These are phyloP conservation scores for Barnettozyma californica DNA, from an alignment of 805 yeast species.

Conservation along the genomic window DNA sequence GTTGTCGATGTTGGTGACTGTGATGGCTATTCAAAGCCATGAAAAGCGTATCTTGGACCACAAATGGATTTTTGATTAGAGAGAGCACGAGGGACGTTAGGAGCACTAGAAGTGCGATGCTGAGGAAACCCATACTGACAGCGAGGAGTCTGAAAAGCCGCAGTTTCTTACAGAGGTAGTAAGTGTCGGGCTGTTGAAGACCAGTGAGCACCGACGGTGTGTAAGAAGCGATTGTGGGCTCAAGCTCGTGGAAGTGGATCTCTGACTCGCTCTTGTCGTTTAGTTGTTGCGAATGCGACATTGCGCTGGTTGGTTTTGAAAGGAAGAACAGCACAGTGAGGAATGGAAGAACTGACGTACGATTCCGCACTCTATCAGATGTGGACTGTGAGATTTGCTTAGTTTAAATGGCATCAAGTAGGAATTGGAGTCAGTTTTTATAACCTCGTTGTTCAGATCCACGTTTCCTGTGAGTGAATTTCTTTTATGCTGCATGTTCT, in stretches of 20 bases:
- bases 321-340: too few species aligned
- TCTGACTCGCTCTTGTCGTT: neutral
- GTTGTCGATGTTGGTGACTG: neutral
- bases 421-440: too few species aligned
- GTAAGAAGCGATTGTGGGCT: neutral
- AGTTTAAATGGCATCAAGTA: too few species aligned
- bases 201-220: neutral
- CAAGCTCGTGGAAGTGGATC: neutral
- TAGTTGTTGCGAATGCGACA: neutral
- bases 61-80: neutral
- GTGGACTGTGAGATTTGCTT: neutral
- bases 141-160: neutral
- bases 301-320: neutral
- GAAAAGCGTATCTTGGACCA: neutral
- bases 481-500: too few species aligned
- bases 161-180: neutral
- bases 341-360: too few species aligned
- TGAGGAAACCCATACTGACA: neutral
- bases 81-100: neutral
- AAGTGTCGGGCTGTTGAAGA: neutral
- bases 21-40: neutral
- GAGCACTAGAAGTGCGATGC: neutral
- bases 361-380: neutral
- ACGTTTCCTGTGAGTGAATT: too few species aligned
- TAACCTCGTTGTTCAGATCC: too few species aligned